These are phyloP conservation scores for Telfairia occidentalis DNA, from an alignment of 331 rosid genomes.

Conservation along the genomic window DNA sequence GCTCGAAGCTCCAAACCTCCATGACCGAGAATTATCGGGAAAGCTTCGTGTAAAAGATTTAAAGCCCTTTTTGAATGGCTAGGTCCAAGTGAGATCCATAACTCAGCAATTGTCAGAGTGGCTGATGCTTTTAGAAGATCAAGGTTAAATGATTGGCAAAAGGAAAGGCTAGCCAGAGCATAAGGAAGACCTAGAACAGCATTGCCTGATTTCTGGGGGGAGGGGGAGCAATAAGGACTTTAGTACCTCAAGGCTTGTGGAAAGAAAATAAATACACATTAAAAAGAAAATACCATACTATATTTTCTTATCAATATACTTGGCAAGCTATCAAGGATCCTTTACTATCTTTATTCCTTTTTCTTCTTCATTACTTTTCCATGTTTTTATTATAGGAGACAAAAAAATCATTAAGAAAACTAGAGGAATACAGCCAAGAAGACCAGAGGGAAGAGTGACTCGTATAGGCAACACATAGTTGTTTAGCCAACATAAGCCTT, in stretches of 20 bases:
- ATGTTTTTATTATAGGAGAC: background rate
- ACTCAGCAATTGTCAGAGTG: constrained; percentile 73
- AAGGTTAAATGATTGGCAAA: constrained; percentile 85
- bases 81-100: constrained; percentile 92
- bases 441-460: background rate
- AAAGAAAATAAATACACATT: background rate
- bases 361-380: background rate
- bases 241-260: background rate
- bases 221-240: constrained; percentile 10
- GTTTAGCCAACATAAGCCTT: background rate
- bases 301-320: background rate
- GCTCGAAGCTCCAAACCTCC: constrained; percentile 96
- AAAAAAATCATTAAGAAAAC: background rate
- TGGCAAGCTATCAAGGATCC: background rate
- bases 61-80: constrained; percentile 79
- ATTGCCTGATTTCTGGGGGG: constrained; percentile 86
- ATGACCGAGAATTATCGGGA: constrained; percentile 93
- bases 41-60: constrained; percentile 73
- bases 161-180: constrained; percentile 89
- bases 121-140: constrained; percentile 98
- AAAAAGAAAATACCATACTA: background rate
- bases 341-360: background rate
- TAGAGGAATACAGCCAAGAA: background rate
- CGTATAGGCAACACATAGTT: background rate
- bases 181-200: constrained; percentile 87